A percentile compares a stretch with the other conserved stretches of the same genome.
These are phyloP conservation scores for Cercospora janseana DNA, from an alignment of 2,329 filamentous ascomycete genomes.

Conservation along the genomic window DNA sequence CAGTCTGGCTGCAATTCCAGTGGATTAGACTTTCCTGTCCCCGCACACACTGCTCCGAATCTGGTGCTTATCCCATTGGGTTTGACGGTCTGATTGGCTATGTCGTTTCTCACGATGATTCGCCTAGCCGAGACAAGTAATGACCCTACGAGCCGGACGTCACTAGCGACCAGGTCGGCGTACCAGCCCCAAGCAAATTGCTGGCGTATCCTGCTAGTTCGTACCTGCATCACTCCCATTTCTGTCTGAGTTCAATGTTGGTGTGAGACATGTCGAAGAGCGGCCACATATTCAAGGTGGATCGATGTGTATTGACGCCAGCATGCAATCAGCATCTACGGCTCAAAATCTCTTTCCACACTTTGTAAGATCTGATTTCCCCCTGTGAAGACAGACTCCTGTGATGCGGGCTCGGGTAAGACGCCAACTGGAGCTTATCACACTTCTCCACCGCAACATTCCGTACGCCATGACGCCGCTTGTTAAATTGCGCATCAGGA, in stretches of 20 bases:
- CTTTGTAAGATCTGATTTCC: too few species aligned
- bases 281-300: not conserved
- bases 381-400: too few species aligned
- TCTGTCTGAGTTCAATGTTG: not conserved
- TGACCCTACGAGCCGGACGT: conserved; percentile 1
- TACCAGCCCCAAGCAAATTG: not conserved
- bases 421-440: conserved; percentile 8
- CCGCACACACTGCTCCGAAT: conserved; percentile 9
- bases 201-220: not conserved
- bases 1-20: not conserved
- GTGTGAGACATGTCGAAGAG: not conserved
- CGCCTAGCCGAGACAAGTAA: not conserved
- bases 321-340: too few species aligned
- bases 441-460: conserved; percentile 2
- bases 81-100: not conserved
- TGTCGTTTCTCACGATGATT: not conserved
- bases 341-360: too few species aligned
- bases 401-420: too few species aligned
- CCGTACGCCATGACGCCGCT: conserved; percentile 7
- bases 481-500: conserved; percentile 1
- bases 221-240: conserved; percentile 9
- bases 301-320: too few species aligned
- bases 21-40: conserved; percentile 3
- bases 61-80: not conserved
- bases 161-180: not conserved